Conservation (phyloP, 768 basidiomycete species). For the Suillus spraguei region DNA sequence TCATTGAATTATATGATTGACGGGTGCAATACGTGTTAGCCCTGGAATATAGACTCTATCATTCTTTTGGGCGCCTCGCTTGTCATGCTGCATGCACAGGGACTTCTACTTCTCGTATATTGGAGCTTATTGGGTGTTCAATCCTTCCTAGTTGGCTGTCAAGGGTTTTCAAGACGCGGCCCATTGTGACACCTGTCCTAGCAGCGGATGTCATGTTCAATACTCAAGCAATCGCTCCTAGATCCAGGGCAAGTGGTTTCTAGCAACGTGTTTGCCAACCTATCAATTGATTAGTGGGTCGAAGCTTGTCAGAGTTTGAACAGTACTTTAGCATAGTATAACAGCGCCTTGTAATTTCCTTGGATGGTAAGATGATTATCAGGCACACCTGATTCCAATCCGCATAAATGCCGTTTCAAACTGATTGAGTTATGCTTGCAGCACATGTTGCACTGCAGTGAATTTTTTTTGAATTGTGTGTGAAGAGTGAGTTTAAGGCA, state of each 20-base stretch:
- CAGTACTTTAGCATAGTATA: not conserved
- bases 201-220: not conserved
- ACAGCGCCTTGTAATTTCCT: not conserved
- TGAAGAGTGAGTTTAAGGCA: too few species aligned
- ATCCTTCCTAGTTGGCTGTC: not conserved
- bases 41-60: not conserved
- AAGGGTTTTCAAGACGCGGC: not conserved
- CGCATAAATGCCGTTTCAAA: not conserved
- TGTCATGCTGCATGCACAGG: not conserved
- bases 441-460: not conserved
- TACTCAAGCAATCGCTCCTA: too few species aligned
- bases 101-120: not conserved
- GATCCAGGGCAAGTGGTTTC: not conserved
- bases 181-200: not conserved
- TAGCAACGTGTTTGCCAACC: not conserved
- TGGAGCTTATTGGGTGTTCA: not conserved
- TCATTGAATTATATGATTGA: not conserved
- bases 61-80: not conserved
- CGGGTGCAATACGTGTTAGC: not conserved
- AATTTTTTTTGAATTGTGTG: not conserved
- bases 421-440: not conserved
- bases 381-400: not conserved
- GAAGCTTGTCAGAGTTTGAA: not conserved
- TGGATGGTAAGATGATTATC: not conserved
- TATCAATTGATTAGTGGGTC: not conserved